Percentiles rank a stretch among this genome's conserved stretches.
Evolutionary conservation across 805 yeast species (phyloP).

Genomic region (Candida sphagnicola): DNA sequence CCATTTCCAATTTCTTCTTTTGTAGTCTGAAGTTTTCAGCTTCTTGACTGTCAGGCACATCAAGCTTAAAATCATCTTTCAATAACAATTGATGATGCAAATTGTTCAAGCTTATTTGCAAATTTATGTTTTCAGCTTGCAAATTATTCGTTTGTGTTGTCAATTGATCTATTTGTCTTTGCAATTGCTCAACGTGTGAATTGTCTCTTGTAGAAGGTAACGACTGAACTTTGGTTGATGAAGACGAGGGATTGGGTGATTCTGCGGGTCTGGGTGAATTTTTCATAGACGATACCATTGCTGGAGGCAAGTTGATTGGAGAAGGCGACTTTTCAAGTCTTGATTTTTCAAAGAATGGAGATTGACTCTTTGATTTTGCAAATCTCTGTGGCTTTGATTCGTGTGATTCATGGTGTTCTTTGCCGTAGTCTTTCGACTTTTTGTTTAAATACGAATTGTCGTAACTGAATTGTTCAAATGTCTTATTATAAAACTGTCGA

Average conservation of each 20-base stretch:
- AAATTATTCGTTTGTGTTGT: conserved; percentile 10
- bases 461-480: not conserved
- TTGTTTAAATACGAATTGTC: not conserved
- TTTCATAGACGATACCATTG: not conserved
- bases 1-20: conserved; percentile 11
- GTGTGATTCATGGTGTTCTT: not conserved
- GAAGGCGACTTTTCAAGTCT: not conserved
- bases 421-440: not conserved
- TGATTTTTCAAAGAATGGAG: not conserved
- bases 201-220: not conserved
- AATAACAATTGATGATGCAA: conserved; percentile 1
- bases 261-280: not conserved
- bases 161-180: conserved; percentile 3
- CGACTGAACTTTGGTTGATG: conserved; percentile 1
- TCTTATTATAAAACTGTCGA: not conserved
- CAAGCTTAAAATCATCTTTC: conserved; percentile 1
- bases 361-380: not conserved
- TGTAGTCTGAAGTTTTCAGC: conserved; percentile 6
- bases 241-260: not conserved
- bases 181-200: not conserved
- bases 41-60: not conserved
- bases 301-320: not conserved
- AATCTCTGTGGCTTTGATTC: not conserved
- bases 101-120: conserved; percentile 7
- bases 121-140: conserved; percentile 7